A percentile compares a stretch with the other conserved stretches of the same genome.
Evolutionary conservation across 192 early-diverging fungal species (phyloP).

Genomic region (Rhizoclosmatium globosum): DNA sequence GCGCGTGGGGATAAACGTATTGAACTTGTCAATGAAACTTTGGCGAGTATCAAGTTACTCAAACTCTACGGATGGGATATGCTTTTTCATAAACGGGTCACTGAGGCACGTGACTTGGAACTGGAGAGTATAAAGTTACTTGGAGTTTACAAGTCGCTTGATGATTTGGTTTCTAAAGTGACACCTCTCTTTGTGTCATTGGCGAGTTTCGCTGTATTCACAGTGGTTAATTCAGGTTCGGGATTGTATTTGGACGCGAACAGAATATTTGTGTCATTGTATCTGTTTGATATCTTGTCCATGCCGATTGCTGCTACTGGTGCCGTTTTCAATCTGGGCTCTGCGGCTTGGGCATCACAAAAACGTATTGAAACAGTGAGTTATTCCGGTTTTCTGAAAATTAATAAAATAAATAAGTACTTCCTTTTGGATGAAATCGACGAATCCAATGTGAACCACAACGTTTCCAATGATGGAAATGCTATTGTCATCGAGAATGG

Average conservation of each 20-base stretch:
- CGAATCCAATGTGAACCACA: constrained; percentile 6
- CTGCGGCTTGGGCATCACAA: constrained; percentile 15
- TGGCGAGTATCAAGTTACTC: constrained; percentile 30
- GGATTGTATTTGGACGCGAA: constrained; percentile 24
- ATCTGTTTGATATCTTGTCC: constrained; percentile 34
- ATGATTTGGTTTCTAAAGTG: constrained; percentile 13
- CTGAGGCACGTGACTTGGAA: constrained; percentile 19
- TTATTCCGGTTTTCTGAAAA: too few species aligned
- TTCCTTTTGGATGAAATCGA: constrained; percentile 34
- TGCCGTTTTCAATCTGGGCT: constrained; percentile 16
- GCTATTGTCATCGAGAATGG: constrained; percentile 63
- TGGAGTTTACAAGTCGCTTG: constrained; percentile 28
- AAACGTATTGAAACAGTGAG: constrained; percentile 12
- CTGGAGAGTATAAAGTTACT: constrained; percentile 24
- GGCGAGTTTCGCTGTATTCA: constrained; percentile 31
- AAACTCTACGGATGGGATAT: constrained; percentile 42
- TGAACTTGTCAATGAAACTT: constrained; percentile 32
- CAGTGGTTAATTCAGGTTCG: neutral
- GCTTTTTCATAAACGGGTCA: constrained; percentile 28
- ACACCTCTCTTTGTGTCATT: constrained; percentile 41
- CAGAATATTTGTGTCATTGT: constrained; percentile 36
- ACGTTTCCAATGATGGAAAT: constrained; percentile 21
- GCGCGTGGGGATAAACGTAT: constrained; percentile 29
- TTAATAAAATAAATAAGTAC: neutral
- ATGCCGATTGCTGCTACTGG: constrained; percentile 25